Conservation (phyloP, 768 basidiomycete species). For the Heimioporus sp. region DNA sequence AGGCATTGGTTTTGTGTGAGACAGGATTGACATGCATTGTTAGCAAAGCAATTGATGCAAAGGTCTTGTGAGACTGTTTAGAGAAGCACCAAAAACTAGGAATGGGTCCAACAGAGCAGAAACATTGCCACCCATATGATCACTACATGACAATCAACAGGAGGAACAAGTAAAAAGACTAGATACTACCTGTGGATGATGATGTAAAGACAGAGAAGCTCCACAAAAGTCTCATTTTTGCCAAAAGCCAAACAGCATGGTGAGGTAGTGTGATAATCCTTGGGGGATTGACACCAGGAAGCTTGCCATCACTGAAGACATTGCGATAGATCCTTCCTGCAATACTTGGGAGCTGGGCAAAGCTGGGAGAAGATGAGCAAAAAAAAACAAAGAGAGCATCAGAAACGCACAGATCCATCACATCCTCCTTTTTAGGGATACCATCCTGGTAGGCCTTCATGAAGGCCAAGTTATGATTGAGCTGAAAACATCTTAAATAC, state of each 20-base stretch:
- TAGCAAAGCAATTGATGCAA: too few relatives aligned
- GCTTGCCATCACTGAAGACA: constrained; percentile 84
- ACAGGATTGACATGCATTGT: too few relatives aligned
- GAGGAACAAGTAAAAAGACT: neutral
- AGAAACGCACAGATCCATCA: constrained; percentile 76
- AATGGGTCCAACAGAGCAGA: constrained; percentile 98
- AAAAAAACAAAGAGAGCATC: neutral
- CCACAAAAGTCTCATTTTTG: constrained; percentile 84
- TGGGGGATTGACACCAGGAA: constrained; percentile 78
- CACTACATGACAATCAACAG: constrained; percentile 41
- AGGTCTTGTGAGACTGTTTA: constrained; percentile 96
- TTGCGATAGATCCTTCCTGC: constrained; percentile 91
- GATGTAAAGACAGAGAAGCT: constrained; percentile 93
- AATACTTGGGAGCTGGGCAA: constrained; percentile 96
- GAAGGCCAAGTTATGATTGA: constrained; percentile 95
- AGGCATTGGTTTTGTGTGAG: too few relatives aligned
- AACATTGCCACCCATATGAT: constrained; percentile 98
- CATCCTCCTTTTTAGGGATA: constrained; percentile 87
- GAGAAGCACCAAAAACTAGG: constrained; percentile 88
- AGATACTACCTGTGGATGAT: constrained; percentile 81
- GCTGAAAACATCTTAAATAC: constrained; percentile 36
- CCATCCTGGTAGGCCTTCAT: constrained; percentile 93
- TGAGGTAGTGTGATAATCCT: constrained; percentile 89
- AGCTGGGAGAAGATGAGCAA: constrained; percentile 45
- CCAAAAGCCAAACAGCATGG: constrained; percentile 90